Base-by-base conservation (phyloP, 1,284 basidiomycete genomes). In the Rhodotorula sp. region DNA sequence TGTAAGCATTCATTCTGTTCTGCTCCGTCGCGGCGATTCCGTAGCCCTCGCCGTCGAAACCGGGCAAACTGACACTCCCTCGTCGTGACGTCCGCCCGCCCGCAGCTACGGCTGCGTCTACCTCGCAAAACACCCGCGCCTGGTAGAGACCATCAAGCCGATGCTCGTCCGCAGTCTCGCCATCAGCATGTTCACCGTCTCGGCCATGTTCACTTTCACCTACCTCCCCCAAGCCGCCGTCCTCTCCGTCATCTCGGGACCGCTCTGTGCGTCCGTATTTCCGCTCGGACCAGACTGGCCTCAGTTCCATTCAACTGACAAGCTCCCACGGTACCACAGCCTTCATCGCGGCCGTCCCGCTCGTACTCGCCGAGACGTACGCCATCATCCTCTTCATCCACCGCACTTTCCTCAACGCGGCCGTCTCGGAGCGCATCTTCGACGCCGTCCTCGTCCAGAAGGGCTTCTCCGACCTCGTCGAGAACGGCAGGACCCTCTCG, bases 171-270 rank as follows among this genome's bases (percentile, higher is more conserved):
- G 80, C 61, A 80, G 80, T 2, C 70, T 80, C 7, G 63, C 78
- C n/a, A 70, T 82, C 62, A 80, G 79, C 15, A 81, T 84, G 54
- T 80, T 69, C 16, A 79, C 82, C 46, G 82, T 88, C 67, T 80
- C 79, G 23, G 82, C 80, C 26, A 82, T 89, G 77, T 87, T 88
- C 79, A 80, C 86, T 76, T 86, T 90, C 81, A 87, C 88, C 56
- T 91, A 88, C 80, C 79, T 90, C 21, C 89, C 89, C 2, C 88
- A 89, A 79, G 86, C 88, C 52, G 87, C 87, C 46, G 81, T 90
- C 68, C 86, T 89, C 52, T 85, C 87, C 2, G 71, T 89, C 61
- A 84, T 90, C 75, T 86, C 86, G 0, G 89, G 89, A 0, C 88
- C 88, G 3, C 80, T 90, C 39, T 82, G 82, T 75, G 39, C 49